These are phyloP conservation scores for Pyrenophora graminea DNA, from an alignment of 2,329 filamentous ascomycete species.

Conservation along the genomic window DNA sequence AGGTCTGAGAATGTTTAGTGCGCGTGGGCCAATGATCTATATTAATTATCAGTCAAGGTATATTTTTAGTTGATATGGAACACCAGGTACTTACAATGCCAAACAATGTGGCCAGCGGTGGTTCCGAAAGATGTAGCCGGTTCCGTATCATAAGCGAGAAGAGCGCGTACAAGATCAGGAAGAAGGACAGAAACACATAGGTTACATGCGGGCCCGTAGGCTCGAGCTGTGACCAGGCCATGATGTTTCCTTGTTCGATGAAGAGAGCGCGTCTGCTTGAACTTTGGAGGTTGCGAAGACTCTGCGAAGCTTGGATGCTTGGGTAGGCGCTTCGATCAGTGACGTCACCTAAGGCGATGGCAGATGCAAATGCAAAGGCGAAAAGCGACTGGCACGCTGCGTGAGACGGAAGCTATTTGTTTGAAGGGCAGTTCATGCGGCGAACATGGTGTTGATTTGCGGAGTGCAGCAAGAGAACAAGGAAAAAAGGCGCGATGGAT, in stretches of 20 bases:
- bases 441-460: neutral
- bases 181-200: constrained; percentile 51
- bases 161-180: constrained; percentile 53
- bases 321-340: neutral
- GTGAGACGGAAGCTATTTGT: neutral
- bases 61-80: neutral
- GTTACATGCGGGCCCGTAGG: constrained; percentile 52
- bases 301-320: constrained; percentile 8
- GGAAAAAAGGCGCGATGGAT: constrained; percentile 4
- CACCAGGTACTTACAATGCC: constrained; percentile 41
- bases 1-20: constrained; percentile 47
- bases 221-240: constrained; percentile 53
- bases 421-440: neutral
- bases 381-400: neutral
- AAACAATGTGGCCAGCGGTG: constrained; percentile 52
- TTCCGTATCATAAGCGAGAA: constrained; percentile 54
- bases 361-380: constrained; percentile 1
- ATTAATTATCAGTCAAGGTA: neutral
- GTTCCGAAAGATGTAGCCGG: constrained; percentile 55
- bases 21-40: constrained; percentile 48
- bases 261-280: neutral
- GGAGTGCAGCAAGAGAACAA: neutral
- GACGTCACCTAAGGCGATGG: constrained; percentile 1
- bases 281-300: constrained; percentile 3
- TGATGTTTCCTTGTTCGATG: constrained; percentile 13